Conservation (phyloP, 371 early-diverging fungal species). For the Mucor saturninus region DNA sequence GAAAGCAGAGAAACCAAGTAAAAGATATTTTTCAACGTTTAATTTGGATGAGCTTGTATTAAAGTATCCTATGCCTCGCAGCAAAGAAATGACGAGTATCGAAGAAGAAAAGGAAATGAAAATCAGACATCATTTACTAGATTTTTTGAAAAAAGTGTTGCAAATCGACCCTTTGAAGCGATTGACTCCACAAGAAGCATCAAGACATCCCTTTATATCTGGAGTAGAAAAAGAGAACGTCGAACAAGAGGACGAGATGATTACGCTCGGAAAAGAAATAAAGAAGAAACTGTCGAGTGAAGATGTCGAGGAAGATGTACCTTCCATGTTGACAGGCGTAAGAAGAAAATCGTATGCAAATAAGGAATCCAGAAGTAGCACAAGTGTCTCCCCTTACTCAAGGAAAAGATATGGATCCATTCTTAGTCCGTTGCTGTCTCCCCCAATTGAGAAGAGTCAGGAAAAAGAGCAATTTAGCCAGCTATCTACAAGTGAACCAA, state of each 20-base stretch:
- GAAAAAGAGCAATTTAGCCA: neutral
- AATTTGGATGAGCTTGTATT: constrained; percentile 83
- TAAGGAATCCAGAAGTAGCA: constrained; percentile 7
- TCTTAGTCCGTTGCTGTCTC: constrained; percentile 18
- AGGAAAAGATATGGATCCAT: constrained; percentile 11
- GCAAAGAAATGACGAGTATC: constrained; percentile 55
- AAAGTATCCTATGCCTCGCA: constrained; percentile 74
- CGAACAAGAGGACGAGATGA: neutral
- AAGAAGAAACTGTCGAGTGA: neutral
- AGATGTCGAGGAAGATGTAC: constrained; percentile 6
- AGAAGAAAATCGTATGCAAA: constrained; percentile 19
- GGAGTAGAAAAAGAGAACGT: constrained; percentile 24
- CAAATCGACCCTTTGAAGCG: constrained; percentile 87
- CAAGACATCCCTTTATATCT: constrained; percentile 90
- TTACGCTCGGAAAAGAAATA: constrained; percentile 5
- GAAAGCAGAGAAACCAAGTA: constrained; percentile 79
- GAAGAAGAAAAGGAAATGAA: constrained; percentile 80
- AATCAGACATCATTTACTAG: constrained; percentile 68
- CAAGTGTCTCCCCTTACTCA: constrained; percentile 11
- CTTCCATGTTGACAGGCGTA: constrained; percentile 9
- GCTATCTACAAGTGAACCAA: too few relatives aligned
- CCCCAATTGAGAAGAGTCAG: constrained; percentile 14
- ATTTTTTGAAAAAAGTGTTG: constrained; percentile 85
- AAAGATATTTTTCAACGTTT: constrained; percentile 81
- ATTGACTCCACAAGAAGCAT: constrained; percentile 91